Conservation (phyloP, 495 filamentous ascomycete species). For the Penicillium daleae region DNA sequence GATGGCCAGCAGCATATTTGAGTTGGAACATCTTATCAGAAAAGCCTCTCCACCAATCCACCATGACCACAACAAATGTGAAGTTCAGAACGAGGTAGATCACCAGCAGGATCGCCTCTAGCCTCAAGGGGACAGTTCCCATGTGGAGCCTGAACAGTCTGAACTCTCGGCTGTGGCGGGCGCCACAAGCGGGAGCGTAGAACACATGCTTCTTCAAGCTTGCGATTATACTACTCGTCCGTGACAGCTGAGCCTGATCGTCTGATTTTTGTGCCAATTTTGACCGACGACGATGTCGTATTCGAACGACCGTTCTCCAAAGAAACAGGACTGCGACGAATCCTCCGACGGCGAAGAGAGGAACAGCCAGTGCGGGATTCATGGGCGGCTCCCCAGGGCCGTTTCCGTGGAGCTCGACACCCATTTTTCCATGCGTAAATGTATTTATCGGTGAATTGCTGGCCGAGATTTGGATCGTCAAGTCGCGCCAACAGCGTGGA, state of each 20-base stretch:
- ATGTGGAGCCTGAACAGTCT: conserved; percentile 41
- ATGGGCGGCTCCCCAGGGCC: conserved; percentile 38
- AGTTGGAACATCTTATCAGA: conserved; percentile 42
- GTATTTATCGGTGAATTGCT: not conserved
- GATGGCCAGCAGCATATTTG: conserved; percentile 44
- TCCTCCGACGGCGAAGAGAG: conserved; percentile 39
- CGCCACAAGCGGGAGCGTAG: conserved; percentile 44
- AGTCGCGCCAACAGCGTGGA: conserved; percentile 18
- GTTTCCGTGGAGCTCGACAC: conserved; percentile 35
- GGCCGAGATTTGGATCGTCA: conserved; percentile 16
- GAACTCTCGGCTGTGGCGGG: conserved; percentile 47
- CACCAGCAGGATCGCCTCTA: conserved; percentile 38
- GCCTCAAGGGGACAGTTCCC: conserved; percentile 44
- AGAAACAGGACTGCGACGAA: conserved; percentile 31
- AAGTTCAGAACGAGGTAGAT: conserved; percentile 42
- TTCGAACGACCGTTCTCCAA: conserved; percentile 29
- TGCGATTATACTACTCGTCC: conserved; percentile 24
- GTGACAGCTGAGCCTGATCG: conserved; percentile 31
- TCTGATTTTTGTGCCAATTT: conserved; percentile 23
- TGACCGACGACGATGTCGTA: conserved; percentile 35
- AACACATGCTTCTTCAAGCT: conserved; percentile 45
- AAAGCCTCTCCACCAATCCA: conserved; percentile 45
- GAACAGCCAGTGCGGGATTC: conserved; percentile 42
- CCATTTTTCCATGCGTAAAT: conserved; percentile 31
- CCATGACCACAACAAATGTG: conserved; percentile 41